These are phyloP conservation scores for Euphorbia lathyris DNA, from an alignment of 345 rosid species.

Conservation along the genomic window DNA sequence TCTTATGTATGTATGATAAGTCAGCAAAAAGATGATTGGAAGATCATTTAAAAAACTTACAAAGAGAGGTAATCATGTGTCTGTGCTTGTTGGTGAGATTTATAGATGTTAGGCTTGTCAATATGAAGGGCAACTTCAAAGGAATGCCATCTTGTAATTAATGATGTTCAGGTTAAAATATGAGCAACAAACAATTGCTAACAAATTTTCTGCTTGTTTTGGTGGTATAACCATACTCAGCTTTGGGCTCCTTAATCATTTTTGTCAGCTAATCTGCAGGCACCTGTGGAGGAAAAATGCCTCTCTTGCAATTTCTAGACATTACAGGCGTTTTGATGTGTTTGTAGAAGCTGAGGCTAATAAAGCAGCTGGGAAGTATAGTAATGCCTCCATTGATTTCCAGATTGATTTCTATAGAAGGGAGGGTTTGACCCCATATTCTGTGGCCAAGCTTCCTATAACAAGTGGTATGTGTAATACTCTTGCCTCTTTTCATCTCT, in stretches of 20 bases:
- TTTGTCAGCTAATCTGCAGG: slow-evolving; percentile 45
- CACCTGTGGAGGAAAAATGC: slow-evolving; percentile 96
- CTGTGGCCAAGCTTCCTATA: slow-evolving; percentile 84
- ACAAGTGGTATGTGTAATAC: slow-evolving; percentile 63
- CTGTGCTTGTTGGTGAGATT: background rate
- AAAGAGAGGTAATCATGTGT: background rate
- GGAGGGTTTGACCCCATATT: slow-evolving; percentile 87
- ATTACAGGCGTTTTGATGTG: slow-evolving; percentile 85
- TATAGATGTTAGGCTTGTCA: background rate
- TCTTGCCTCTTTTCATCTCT: slow-evolving; percentile 2
- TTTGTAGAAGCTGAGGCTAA: slow-evolving; percentile 94
- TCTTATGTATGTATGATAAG: background rate
- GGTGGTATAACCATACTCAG: background rate
- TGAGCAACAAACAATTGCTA: background rate
- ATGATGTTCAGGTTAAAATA: background rate
- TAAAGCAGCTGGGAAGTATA: slow-evolving; percentile 97
- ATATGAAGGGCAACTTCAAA: background rate
- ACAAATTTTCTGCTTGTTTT: background rate
- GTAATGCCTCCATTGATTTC: slow-evolving; percentile 81
- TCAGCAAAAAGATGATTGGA: too few relatives aligned
- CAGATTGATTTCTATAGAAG: slow-evolving; percentile 84
- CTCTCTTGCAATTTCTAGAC: slow-evolving; percentile 92
- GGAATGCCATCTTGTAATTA: background rate
- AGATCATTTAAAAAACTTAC: background rate
- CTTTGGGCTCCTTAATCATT: slow-evolving; percentile 6